phyloP scores from a whole-genome alignment of 1,284 basidiomycete genomes.

The Entoloma clypeatum region DNA sequence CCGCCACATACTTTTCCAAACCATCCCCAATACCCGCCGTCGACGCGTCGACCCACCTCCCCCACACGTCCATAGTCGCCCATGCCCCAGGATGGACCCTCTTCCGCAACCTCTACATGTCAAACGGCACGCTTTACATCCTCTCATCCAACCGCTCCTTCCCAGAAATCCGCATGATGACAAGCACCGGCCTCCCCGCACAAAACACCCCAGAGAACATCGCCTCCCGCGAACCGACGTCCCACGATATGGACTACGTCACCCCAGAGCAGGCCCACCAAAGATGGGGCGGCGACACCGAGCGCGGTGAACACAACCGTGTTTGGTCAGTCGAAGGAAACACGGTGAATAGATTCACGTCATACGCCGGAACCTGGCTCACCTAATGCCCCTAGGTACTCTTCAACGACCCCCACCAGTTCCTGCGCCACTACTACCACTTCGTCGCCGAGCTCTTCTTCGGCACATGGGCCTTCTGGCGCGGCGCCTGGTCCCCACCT shows the following conservation, averaged over 20 bases:
- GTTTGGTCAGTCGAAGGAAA: slow-evolving; percentile 68
- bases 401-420: slow-evolving; percentile 65
- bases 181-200: slow-evolving; percentile 62
- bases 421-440: slow-evolving; percentile 81
- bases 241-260: slow-evolving; percentile 57
- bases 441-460: slow-evolving; percentile 76
- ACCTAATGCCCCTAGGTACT: slow-evolving; percentile 40
- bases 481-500: slow-evolving; percentile 40
- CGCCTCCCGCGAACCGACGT: slow-evolving; percentile 60
- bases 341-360: slow-evolving; percentile 44
- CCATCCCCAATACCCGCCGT: slow-evolving; percentile 4
- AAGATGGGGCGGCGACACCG: slow-evolving; percentile 51
- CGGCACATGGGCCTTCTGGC: slow-evolving; percentile 70
- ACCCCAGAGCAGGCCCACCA: slow-evolving; percentile 54
- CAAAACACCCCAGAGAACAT: slow-evolving; percentile 61
- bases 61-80: slow-evolving; percentile 51
- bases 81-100: slow-evolving; percentile 80
- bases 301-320: slow-evolving; percentile 38
- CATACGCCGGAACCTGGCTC: not conserved
- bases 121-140: slow-evolving; percentile 72
- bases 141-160: slow-evolving; percentile 45
- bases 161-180: slow-evolving; percentile 65
- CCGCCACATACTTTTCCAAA: slow-evolving; percentile 7
- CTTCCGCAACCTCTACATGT: slow-evolving; percentile 76
- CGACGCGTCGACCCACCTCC: slow-evolving; percentile 28